Base-by-base conservation (phyloP, 371 early-diverging fungal genomes). In the Mycotypha africana region DNA sequence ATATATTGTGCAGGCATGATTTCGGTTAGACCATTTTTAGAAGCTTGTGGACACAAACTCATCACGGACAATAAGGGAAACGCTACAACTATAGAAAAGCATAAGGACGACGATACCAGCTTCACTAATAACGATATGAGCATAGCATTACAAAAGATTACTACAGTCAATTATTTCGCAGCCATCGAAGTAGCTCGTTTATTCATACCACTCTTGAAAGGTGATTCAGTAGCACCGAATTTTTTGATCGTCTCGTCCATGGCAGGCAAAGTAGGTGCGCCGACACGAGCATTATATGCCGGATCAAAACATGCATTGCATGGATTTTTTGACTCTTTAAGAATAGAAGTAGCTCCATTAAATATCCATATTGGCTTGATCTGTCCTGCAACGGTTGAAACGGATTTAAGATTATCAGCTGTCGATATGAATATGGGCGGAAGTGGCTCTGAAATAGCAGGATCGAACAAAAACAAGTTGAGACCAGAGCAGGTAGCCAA, bases 291-390 rank as follows among this genome's bases (percentile, higher is more conserved):
- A 4, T 60, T 93, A 19, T 93, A 93, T 56, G 74, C 85, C 30
- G 86, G 84, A 1, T 79, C 86, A 37, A 93, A 93, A 45, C 86
- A 85, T 53, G 93, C 92, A 1, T 65, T 91, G 7, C 84, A 86
- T 24, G 93, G 92, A 0, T 93, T 86, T 61, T 93, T 93, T 65
- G 81, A 84, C 37, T 80, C 92, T 2, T 52, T 93, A 22, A 74
- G 92, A 0, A 85, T 92, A 53, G 94, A 93, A 53, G 58, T 90
- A 6, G 66, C 61, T 2, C 43, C 53, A 3, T 60, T 65, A 2
- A 73, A 72, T 14, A 74, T 90, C 1, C 76, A 78, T 36, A 73
- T 92, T 7, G 79, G 83, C 3, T 56, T 90, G 6, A 75, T 79
- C 1, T 82, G 84, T 43, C 91, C 91, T 15, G 92, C 84, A 1